Base-by-base conservation (phyloP, 306 rosid species). In the Dalbergia oliveri region DNA sequence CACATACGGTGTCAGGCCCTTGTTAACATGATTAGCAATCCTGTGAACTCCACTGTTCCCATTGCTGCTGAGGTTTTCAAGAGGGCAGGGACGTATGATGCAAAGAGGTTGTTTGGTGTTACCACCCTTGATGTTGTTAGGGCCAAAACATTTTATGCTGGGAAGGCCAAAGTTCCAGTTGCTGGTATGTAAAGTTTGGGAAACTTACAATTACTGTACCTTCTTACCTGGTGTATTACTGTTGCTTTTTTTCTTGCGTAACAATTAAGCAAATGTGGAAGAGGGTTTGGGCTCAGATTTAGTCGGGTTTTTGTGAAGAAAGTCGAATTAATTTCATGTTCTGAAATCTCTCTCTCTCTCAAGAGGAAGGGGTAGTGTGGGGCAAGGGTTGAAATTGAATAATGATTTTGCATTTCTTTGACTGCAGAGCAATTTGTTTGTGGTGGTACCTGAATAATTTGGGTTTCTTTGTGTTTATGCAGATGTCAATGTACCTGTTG, bases 101-200 rank as follows among this genome's bases (percentile, higher is more conserved):
- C 88, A 82, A 95, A 72, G 89, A 93, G 58, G 85, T 77, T 93
- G 93, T 95, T 95, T 70, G 99, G 99, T 76, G 99, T 95, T 41
- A 95, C 99, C 33, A 95, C 99, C 69, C 98, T 95, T 80, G 99
- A 95, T 86, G 99, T 95, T 21, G 99, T 95, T 14, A 84, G 99
- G 82, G 99, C 98, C 10, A 95, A 89, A 86, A 93, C 99, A 41
- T 95, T 95, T 87, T 95, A 95, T 82, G 98, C 99, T 86, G 97
- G 96, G 26, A 91, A 95, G 82, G 97, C 98, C 31, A 89, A 86
- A 23, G 91, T 79, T 72, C 93, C 97, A 19, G 94, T 93, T 82
- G 94, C 94, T 41, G 98, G 99, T 95, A 89, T 75, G 78, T 77
- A 9, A 47, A 56, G 15, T 35, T 62, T 76, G 13, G 13, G 54